Evolutionary conservation across 768 basidiomycete species (phyloP), one percentile per base, ranked within the genome.

Genomic region (Mycena belliarum): DNA sequence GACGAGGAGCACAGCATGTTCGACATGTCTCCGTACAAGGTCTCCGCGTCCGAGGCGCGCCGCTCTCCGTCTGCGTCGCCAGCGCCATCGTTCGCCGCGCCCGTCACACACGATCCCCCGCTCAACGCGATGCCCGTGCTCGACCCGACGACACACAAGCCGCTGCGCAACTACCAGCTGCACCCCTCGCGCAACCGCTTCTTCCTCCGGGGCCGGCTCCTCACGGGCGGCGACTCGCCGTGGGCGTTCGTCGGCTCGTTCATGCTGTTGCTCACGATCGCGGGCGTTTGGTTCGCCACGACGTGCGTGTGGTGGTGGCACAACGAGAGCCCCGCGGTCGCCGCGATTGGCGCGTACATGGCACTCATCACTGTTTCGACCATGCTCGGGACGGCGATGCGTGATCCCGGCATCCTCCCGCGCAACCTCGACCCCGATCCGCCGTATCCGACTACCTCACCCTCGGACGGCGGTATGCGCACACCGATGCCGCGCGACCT

Each of bases 301-400:
- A 95, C 93, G 1, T 89, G 87, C 44, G 85, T 88, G 18, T 96
- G 88, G 84, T 88, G 95, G 82, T 98, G 95, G 95, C 74, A 75
- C 35, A 77, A 94, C 64, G 79, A 86, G 57, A 89, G 91, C 47
- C 82, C 87, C 7, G 86, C 84, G 6, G 82, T 87, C 15, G 88
- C 89, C 0, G 79, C 77, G 20, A 77, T 83, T 23, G 76, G 76
- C 37, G 78, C 72, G 9, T 84, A 84, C 63, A 63, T 83, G 57
- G 67, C 76, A 6, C 76, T 89, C 48, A 67, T 96, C 60, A 88
- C 87, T 18, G 73, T 93, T 20, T 83, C 84, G 12, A 86, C 78
- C 58, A 93, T 95, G 91, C 63, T 91, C 51, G 79, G 85, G 11
- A 91, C 93, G 41, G 91, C 93, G 9, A 86, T 85, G 63, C 78